Conservation (phyloP, 768 basidiomycete genomes). For the Infundibulicybe gibba region DNA sequence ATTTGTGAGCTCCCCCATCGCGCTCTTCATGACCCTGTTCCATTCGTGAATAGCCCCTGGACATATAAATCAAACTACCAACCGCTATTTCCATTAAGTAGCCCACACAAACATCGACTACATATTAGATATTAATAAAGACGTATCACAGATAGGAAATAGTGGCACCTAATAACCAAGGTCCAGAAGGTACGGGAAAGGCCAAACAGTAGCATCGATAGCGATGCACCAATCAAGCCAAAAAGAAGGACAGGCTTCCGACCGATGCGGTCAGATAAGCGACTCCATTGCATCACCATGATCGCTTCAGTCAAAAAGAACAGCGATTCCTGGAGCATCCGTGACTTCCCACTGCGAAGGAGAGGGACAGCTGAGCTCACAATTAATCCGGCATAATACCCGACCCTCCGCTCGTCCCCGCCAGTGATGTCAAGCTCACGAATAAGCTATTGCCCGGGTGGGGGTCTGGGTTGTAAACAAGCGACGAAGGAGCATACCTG, state of each 20-base stretch:
- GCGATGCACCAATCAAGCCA: constrained; percentile 48
- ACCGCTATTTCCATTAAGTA: constrained; percentile 68
- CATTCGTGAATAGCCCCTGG: background rate
- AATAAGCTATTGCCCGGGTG: too few species aligned
- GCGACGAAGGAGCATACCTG: too few species aligned
- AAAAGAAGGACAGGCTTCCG: constrained; percentile 59
- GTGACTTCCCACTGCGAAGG: too few species aligned
- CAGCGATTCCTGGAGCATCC: too few species aligned
- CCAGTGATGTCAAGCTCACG: too few species aligned
- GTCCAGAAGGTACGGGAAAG: constrained; percentile 52
- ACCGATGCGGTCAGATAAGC: too few species aligned
- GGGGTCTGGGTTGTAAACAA: too few species aligned
- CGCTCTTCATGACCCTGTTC: constrained; percentile 64
- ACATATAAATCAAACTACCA: constrained; percentile 1
- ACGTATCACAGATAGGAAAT: background rate
- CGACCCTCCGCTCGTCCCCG: too few species aligned
- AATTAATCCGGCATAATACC: too few species aligned
- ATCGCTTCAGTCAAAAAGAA: too few species aligned
- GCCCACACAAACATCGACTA: constrained; percentile 68
- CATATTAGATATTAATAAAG: background rate
- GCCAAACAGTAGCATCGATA: constrained; percentile 60
- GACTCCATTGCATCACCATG: too few species aligned
- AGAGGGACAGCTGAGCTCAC: constrained; percentile 11
- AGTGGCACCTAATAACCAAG: constrained; percentile 50
- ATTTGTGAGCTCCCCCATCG: constrained; percentile 66